These are phyloP conservation scores for Elaphomyces granulatus DNA, from an alignment of 495 filamentous ascomycete species.

Conservation along the genomic window DNA sequence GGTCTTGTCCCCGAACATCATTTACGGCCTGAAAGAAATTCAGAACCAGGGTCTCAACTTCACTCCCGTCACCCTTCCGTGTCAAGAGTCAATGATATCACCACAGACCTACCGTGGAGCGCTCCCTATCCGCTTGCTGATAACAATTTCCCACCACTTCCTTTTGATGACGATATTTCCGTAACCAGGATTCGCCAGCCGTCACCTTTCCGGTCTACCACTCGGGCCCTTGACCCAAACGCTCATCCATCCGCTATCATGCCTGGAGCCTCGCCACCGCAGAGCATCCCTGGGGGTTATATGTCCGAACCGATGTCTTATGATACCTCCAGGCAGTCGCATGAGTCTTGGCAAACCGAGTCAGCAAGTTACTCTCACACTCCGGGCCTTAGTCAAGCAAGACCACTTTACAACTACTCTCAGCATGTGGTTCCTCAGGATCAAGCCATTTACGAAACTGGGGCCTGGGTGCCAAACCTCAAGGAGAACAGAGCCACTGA, in stretches of 20 bases:
- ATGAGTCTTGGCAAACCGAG: slow-evolving; percentile 29
- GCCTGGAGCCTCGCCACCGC: slow-evolving; percentile 20
- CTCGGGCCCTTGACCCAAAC: slow-evolving; percentile 4
- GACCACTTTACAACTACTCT: neutral
- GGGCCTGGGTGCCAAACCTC: neutral
- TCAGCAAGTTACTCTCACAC: slow-evolving; percentile 7
- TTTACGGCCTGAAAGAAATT: slow-evolving; percentile 4
- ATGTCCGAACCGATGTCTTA: slow-evolving; percentile 23
- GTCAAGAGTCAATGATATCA: slow-evolving; percentile 8
- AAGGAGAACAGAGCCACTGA: neutral
- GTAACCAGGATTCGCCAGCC: neutral
- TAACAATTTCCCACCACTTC: neutral
- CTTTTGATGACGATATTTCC: neutral
- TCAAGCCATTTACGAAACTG: slow-evolving; percentile 17
- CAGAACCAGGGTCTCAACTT: slow-evolving; percentile 10
- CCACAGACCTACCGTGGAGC: slow-evolving; percentile 18
- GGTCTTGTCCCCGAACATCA: slow-evolving; percentile 8
- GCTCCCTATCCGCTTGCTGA: slow-evolving; percentile 10
- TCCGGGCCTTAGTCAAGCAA: neutral
- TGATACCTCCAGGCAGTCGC: slow-evolving; percentile 20
- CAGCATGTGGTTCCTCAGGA: slow-evolving; percentile 2
- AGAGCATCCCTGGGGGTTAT: slow-evolving; percentile 9
- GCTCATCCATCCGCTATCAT: slow-evolving; percentile 29
- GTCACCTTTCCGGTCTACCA: neutral
- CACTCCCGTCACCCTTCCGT: slow-evolving; percentile 18